These are phyloP conservation scores for Mytilinidion resinicola DNA, from an alignment of 495 filamentous ascomycete species.

Conservation along the genomic window DNA sequence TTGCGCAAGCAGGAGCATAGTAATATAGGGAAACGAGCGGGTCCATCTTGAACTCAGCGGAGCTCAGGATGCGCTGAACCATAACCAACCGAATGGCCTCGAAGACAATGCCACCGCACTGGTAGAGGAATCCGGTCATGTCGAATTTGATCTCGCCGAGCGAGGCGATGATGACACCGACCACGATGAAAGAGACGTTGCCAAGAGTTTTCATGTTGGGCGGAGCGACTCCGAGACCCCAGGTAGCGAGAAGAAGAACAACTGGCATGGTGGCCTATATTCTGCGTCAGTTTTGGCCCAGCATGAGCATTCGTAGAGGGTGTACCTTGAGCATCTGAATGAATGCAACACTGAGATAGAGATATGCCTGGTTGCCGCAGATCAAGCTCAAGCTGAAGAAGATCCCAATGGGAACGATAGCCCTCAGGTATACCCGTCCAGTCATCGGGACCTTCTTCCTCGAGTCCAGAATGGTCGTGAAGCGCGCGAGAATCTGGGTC, in stretches of 20 bases:
- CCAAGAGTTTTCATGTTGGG: slow-evolving; percentile 72
- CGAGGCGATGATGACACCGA: slow-evolving; percentile 85
- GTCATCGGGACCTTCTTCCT: slow-evolving; percentile 92
- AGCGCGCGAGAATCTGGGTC: slow-evolving; percentile 83
- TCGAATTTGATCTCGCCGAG: slow-evolving; percentile 91
- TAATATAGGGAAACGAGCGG: slow-evolving; percentile 94
- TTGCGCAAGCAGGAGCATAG: slow-evolving; percentile 86
- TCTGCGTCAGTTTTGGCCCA: slow-evolving; percentile 2
- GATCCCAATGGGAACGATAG: slow-evolving; percentile 86
- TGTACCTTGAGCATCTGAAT: slow-evolving; percentile 95
- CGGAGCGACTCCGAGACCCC: slow-evolving; percentile 70
- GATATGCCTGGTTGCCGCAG: slow-evolving; percentile 86
- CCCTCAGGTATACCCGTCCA: slow-evolving; percentile 78
- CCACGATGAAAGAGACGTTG: slow-evolving; percentile 82
- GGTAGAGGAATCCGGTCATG: slow-evolving; percentile 78
- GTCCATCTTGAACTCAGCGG: slow-evolving; percentile 94
- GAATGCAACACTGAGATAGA: slow-evolving; percentile 88
- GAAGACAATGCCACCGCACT: slow-evolving; percentile 76
- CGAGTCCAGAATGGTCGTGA: slow-evolving; percentile 78
- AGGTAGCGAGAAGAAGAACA: slow-evolving; percentile 77
- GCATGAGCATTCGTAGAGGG: neutral
- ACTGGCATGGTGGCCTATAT: slow-evolving; percentile 80
- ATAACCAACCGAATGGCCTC: slow-evolving; percentile 88
- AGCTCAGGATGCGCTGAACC: slow-evolving; percentile 84
- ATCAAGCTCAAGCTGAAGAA: slow-evolving; percentile 94